These are phyloP conservation scores for Fusarium sp. DNA, from an alignment of 2,329 filamentous ascomycete species.

Conservation along the genomic window DNA sequence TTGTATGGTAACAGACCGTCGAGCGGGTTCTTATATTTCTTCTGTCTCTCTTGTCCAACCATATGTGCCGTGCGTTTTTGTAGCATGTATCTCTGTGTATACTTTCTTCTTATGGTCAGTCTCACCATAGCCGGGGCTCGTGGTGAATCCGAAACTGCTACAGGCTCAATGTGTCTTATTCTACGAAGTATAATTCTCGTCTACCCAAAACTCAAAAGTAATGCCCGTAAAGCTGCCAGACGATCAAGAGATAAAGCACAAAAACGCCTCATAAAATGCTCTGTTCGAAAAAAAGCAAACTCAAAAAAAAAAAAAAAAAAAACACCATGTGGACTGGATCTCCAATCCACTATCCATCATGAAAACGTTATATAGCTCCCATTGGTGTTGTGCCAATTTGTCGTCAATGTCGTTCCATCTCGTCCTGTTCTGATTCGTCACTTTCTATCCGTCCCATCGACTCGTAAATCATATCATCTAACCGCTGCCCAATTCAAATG, in stretches of 20 bases:
- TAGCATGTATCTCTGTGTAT: conserved; percentile 10
- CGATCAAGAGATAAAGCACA: conserved; percentile 4
- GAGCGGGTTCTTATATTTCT: conserved; percentile 3
- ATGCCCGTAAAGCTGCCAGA: conserved; percentile 1
- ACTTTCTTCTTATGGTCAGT: conserved; percentile 13
- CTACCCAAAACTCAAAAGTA: conserved; percentile 4
- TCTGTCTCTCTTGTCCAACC: conserved; percentile 14
- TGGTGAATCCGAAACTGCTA: conserved; percentile 11
- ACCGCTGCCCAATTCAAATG: conserved; percentile 14
- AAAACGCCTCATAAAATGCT: conserved; percentile 28
- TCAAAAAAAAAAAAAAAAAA: conserved; percentile 2
- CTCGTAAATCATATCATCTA: conserved; percentile 27
- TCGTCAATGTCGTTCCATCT: conserved; percentile 7
- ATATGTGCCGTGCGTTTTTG: conserved; percentile 7
- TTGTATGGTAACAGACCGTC: conserved; percentile 14
- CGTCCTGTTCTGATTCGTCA: conserved; percentile 10
- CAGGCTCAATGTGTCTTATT: conserved; percentile 12
- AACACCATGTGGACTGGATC: neutral
- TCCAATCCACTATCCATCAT: conserved; percentile 2
- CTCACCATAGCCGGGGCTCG: conserved; percentile 10
- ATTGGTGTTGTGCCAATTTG: conserved; percentile 7
- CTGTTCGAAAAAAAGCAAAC: neutral
- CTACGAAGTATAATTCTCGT: conserved; percentile 15
- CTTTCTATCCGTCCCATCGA: conserved; percentile 24
- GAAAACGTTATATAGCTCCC: too few species aligned